These are phyloP conservation scores for Trichoderma sp. DNA, from an alignment of 2,329 filamentous ascomycete species.

Conservation along the genomic window DNA sequence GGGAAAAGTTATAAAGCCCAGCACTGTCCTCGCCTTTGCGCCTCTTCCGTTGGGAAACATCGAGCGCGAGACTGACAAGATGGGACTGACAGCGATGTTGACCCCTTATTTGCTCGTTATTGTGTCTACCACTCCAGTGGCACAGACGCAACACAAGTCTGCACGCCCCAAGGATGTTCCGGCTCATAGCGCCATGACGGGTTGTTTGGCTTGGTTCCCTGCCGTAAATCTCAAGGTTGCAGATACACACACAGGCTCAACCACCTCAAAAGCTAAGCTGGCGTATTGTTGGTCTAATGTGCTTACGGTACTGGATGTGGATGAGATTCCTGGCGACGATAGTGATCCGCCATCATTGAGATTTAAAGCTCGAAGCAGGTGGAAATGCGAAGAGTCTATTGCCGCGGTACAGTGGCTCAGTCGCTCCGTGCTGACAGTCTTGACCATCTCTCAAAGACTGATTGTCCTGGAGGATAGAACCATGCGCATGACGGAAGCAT, in stretches of 20 bases:
- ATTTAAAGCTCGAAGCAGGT: constrained; percentile 81
- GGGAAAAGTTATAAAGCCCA: constrained; percentile 77
- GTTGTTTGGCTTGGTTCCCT: constrained; percentile 95
- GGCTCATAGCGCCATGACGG: constrained; percentile 87
- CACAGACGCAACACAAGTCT: constrained; percentile 94
- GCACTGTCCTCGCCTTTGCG: constrained; percentile 89
- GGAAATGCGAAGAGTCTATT: constrained; percentile 92
- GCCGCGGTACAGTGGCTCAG: constrained; percentile 97
- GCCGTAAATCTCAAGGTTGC: constrained; percentile 85
- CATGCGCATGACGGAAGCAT: constrained; percentile 89
- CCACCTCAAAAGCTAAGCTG: constrained; percentile 77
- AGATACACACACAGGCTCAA: constrained; percentile 63
- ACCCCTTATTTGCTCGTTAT: constrained; percentile 95
- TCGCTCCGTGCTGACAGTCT: constrained; percentile 82
- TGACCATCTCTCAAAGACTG: constrained; percentile 91
- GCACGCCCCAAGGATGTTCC: constrained; percentile 86
- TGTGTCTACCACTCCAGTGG: constrained; percentile 93
- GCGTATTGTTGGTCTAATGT: constrained; percentile 99
- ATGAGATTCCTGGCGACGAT: constrained; percentile 65
- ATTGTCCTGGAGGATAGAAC: constrained; percentile 87
- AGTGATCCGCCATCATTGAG: constrained; percentile 72
- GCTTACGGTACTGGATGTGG: constrained; percentile 87
- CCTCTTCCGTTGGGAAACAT: constrained; percentile 91
- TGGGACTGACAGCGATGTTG: constrained; percentile 91
- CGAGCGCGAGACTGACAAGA: constrained; percentile 78